Conservation (phyloP, 257 asterid species). For the Nemophila menziesii region DNA sequence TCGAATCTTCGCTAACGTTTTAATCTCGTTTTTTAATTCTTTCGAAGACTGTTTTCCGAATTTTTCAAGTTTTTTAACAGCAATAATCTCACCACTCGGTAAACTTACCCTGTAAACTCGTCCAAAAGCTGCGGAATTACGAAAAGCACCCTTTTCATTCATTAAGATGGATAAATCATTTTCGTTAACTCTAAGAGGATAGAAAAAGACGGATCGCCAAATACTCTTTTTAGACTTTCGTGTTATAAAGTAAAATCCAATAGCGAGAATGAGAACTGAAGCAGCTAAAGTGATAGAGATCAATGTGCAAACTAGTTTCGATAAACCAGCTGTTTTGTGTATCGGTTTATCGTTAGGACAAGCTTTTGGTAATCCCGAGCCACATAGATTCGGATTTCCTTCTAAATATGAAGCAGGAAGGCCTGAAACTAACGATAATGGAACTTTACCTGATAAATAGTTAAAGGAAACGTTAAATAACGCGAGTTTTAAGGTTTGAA, state of each 20-base stretch:
- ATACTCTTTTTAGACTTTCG: conserved; percentile 20
- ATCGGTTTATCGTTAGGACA: conserved; percentile 24
- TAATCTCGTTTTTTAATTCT: conserved; percentile 51
- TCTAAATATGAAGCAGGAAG: conserved; percentile 74
- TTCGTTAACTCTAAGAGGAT: conserved; percentile 72
- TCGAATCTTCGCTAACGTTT: conserved; percentile 65
- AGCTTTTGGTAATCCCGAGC: conserved; percentile 50
- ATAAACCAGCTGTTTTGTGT: conserved; percentile 20
- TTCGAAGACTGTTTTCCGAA: conserved; percentile 41
- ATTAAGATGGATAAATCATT: conserved; percentile 49
- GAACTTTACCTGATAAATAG: conserved; percentile 57
- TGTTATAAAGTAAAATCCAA: conserved; percentile 29
- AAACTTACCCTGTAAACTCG: conserved; percentile 48
- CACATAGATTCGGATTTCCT: conserved; percentile 74
- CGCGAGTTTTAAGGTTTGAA: conserved; percentile 69
- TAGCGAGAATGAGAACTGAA: conserved; percentile 25
- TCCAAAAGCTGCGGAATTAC: conserved; percentile 48
- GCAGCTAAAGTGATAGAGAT: conserved; percentile 35
- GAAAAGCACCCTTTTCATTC: conserved; percentile 54
- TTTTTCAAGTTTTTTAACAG: conserved; percentile 46
- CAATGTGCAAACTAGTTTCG: conserved; percentile 35
- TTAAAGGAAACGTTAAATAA: conserved; percentile 70
- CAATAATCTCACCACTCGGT: conserved; percentile 66
- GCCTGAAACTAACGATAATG: conserved; percentile 46
- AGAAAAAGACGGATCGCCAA: conserved; percentile 71